Base-by-base conservation (phyloP, 2,329 filamentous ascomycete genomes). In the Tolypocladium tropicale region DNA sequence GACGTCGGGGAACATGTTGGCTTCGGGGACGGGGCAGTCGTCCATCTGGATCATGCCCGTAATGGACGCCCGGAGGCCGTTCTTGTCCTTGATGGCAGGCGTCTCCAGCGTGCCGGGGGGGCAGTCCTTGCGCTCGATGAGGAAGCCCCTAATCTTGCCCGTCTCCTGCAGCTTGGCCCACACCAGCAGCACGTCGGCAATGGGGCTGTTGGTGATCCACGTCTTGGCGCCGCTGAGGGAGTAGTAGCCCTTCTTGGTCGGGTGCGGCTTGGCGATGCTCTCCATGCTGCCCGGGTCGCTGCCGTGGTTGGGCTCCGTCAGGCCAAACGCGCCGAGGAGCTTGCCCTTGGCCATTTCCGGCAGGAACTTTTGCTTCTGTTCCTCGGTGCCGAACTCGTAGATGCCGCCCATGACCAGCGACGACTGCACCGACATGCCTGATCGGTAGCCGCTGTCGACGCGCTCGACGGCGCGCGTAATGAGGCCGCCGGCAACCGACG, bases 21-120 rank as follows among this genome's bases (percentile, higher is more conserved):
- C 89, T 62, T 86, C 84, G 0, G 91, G 86, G 0, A 99, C 90
- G 0, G 94, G 93, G 62, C 89, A 92, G 60, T 88, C 85, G 61
- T 96, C 93, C 67, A 99, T 81, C 64, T 96, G 91, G 62, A 99
- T 96, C 94, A 97, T 97, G 56, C 94, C 94, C 0, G 94, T 99
- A 60, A 96, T 88, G 14, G 90, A 95, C 14, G 94, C 94, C 57
- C 94, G 82, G 34, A 99, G 82, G 2, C 92, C 94, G 59, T 89
- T 96, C 81, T 99, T 99, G 76, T 97, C 84, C 77, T 95, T 95
- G 70, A 99, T 87, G 14, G 88, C 76, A 1, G 94, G 94, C 6
- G 94, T 99, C 71, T 94, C 90, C 16, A 99, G 78, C 0, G 92
- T 95, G 2, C 94, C 93, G 0, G 89, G 78, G 2, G 92, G 92